Percentiles rank a stretch among this genome's conserved stretches.
These are phyloP conservation scores for Lentinula edodes DNA, from an alignment of 768 basidiomycete genomes.

Conservation along the genomic window DNA sequence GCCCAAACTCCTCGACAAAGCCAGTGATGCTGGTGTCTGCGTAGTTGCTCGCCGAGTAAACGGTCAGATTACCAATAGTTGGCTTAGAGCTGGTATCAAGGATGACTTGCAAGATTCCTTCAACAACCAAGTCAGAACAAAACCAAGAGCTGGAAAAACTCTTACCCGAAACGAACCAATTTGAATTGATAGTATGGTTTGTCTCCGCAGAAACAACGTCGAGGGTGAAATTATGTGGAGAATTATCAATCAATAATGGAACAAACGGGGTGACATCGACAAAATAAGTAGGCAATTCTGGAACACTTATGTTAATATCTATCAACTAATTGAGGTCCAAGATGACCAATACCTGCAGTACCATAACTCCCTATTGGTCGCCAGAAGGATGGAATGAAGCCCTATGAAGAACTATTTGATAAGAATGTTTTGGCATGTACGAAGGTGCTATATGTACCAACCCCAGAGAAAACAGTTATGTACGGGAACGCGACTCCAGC, in stretches of 20 bases:
- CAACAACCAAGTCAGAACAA: neutral
- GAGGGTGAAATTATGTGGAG: conserved; percentile 65
- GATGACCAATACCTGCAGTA: conserved; percentile 23
- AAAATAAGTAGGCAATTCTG: conserved; percentile 75
- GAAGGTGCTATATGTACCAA: neutral
- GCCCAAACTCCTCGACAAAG: conserved; percentile 23
- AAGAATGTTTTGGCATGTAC: neutral
- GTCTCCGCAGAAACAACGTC: conserved; percentile 68
- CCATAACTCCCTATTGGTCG: conserved; percentile 32
- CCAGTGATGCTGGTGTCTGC: conserved; percentile 32
- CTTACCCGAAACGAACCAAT: conserved; percentile 72
- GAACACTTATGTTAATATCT: conserved; percentile 24
- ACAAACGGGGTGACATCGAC: conserved; percentile 76
- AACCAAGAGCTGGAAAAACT: neutral
- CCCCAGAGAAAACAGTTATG: conserved; percentile 70
- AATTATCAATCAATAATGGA: conserved; percentile 60
- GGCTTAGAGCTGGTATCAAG: conserved; percentile 39
- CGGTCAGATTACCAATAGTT: conserved; percentile 44
- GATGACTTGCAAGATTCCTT: conserved; percentile 33
- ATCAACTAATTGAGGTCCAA: too few relatives aligned
- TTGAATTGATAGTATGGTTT: conserved; percentile 55
- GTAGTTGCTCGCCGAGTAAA: conserved; percentile 36
- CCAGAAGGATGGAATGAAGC: conserved; percentile 67
- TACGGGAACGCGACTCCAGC: conserved; percentile 47
- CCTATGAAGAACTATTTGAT: neutral